These are phyloP conservation scores for Cunninghamia lanceolata DNA, from an alignment of 75 land plant genomes.

Conservation along the genomic window DNA sequence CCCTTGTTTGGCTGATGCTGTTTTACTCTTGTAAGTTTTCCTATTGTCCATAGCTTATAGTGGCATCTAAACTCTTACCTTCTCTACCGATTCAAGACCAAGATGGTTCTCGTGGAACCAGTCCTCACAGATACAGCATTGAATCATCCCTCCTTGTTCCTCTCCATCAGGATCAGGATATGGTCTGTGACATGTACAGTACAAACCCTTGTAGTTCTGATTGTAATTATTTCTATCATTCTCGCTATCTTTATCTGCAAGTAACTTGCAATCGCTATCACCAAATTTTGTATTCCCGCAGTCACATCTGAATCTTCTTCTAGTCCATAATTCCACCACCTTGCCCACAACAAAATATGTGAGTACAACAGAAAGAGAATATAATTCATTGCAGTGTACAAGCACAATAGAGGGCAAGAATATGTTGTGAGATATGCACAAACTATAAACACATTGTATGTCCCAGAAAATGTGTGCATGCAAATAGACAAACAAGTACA, in stretches of 20 bases:
- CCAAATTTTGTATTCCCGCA: conserved; percentile 98
- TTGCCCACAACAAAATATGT: neutral
- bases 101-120: conserved; percentile 99
- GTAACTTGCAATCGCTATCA: conserved; percentile 68
- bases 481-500: neutral
- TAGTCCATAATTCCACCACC: conserved; percentile 94
- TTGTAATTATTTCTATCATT: conserved; percentile 78
- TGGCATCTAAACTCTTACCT: conserved; percentile 41
- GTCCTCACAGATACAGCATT: conserved; percentile 98
- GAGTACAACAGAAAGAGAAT: neutral
- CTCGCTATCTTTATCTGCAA: conserved; percentile 70
- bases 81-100: conserved; percentile 63
- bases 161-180: conserved; percentile 88
- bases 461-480: neutral
- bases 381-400: neutral
- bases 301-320: conserved; percentile 89
- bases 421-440: neutral
- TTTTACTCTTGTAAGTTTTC: neutral
- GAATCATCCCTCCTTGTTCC: conserved; percentile 93
- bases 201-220: conserved; percentile 87
- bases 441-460: neutral
- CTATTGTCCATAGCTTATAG: neutral
- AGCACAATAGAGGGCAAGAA: neutral
- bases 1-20: neutral
- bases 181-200: conserved; percentile 85